phyloP scores from a whole-genome alignment of 1,139 yeast species.

The Blastobotrys illinoisensis region DNA sequence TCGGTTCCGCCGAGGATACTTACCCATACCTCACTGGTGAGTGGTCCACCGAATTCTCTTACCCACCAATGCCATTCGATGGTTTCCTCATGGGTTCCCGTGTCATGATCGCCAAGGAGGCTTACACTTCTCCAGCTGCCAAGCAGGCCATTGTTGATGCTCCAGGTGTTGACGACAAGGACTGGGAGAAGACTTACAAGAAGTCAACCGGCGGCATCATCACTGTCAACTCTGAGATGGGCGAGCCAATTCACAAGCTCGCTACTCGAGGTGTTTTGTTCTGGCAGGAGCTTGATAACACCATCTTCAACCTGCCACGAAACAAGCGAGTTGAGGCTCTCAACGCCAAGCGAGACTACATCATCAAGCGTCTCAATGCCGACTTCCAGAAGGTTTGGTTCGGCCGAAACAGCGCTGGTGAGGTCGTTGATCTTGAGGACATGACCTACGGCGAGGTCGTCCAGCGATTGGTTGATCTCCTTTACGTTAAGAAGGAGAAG shows the following conservation, averaged over 20 bases:
- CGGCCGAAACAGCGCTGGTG: slow-evolving; percentile 69
- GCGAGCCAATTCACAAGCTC: slow-evolving; percentile 97
- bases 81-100: slow-evolving; percentile 95
- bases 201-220: slow-evolving; percentile 95
- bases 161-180: slow-evolving; percentile 77
- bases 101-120: slow-evolving; percentile 96
- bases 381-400: slow-evolving; percentile 99
- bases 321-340: slow-evolving; percentile 79
- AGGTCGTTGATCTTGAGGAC: slow-evolving; percentile 81
- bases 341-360: slow-evolving; percentile 76
- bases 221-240: slow-evolving; percentile 97
- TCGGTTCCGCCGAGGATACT: slow-evolving; percentile 94
- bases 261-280: slow-evolving; percentile 97
- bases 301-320: slow-evolving; percentile 87
- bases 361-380: slow-evolving; percentile 77
- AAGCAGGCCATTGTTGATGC: slow-evolving; percentile 87
- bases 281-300: slow-evolving; percentile 92
- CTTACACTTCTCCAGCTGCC: slow-evolving; percentile 89
- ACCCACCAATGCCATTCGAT: slow-evolving; percentile 98
- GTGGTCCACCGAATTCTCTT: slow-evolving; percentile 80
- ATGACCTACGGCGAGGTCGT: slow-evolving; percentile 96
- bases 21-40: slow-evolving; percentile 96
- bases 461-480: slow-evolving; percentile 76
- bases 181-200: slow-evolving; percentile 95
- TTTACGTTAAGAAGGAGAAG: slow-evolving; percentile 72